Base-by-base conservation (phyloP, 139 green algal genomes). In the Picochlorum sp. region DNA sequence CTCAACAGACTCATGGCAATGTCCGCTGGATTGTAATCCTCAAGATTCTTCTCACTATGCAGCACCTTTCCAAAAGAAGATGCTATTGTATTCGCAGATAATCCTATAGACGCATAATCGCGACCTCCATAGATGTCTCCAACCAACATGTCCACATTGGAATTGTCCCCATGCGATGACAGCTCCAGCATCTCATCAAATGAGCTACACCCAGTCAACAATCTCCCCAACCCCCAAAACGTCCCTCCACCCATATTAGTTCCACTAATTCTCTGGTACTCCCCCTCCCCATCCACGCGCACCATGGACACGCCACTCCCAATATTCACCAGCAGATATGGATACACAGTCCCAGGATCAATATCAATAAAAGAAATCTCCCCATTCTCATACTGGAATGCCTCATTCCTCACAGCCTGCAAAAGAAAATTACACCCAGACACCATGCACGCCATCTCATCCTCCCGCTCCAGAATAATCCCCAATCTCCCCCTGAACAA, bases 181-280 rank as follows among this genome's bases (percentile, higher is more conserved):
- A 97, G 85, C 70, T 90, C 83, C 69, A 99, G 81, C 78, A 99
- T 96, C 64, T 98, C 90, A 68, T 99, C 94, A 79, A 98, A 98
- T 65, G 82, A 80, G 9, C 57, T 62, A 41, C 68, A 65, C 9
- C 71, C 59, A 10, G 81, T 85, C 24, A 85, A 68, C 55, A 98
- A 79, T 37, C 85, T 70, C 78, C 85, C 92, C 23, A 99, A 77
- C 3, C 94, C 94, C 92, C 90, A 98, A 73, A 98, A 99, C 6
- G 94, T 98, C 47, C 94, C 94, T n/a, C 94, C 94, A 3, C 94
- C 94, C 21, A 99, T 77, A 73, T 84, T 95, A 67, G 82, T 95
- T 51, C 94, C 94, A 28, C 78, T 76, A n/a, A 92, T 83, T 26
- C 65, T 60, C 20, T 60, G 31, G 34, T 69, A 71, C 49, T 65